phyloP scores from a whole-genome alignment of 345 rosid genomes.

The Arabidopsis arenosa region DNA sequence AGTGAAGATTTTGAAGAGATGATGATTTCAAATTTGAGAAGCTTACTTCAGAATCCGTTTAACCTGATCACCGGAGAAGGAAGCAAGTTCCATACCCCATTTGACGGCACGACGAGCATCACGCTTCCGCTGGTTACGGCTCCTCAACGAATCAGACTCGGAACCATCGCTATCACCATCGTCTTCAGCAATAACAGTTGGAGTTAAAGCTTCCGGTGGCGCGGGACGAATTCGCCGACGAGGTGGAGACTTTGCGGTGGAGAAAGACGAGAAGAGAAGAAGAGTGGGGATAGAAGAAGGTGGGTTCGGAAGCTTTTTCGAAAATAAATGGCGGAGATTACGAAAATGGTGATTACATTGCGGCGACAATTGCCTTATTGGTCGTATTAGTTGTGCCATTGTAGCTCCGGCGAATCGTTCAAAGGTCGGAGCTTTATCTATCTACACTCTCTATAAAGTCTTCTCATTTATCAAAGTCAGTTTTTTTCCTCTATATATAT shows the following conservation, averaged over 20 bases:
- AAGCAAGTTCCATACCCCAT: slow-evolving; percentile 84
- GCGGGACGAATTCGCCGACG: slow-evolving; percentile 47
- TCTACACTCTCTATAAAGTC: neutral
- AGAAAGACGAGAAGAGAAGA: slow-evolving; percentile 24
- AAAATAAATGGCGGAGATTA: slow-evolving; percentile 11
- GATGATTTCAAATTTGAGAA: neutral
- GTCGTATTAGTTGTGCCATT: slow-evolving; percentile 43
- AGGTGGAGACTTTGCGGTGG: slow-evolving; percentile 43
- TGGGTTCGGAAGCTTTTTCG: slow-evolving; percentile 24
- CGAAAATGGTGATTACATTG: slow-evolving; percentile 33
- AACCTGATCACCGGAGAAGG: slow-evolving; percentile 73
- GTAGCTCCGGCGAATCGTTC: slow-evolving; percentile 6
- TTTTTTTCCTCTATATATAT: neutral
- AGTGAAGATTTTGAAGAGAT: neutral
- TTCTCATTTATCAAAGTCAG: neutral
- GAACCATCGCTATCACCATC: slow-evolving; percentile 48
- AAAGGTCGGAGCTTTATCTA: slow-evolving; percentile 26
- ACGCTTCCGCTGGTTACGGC: slow-evolving; percentile 87
- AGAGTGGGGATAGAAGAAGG: slow-evolving; percentile 32
- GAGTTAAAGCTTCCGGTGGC: slow-evolving; percentile 39
- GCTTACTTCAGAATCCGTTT: slow-evolving; percentile 67
- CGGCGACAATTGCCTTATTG: slow-evolving; percentile 37
- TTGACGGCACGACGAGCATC: slow-evolving; percentile 84
- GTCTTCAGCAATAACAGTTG: slow-evolving; percentile 42
- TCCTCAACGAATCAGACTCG: slow-evolving; percentile 60